Evolutionary conservation across 805 yeast genomes (phyloP), one percentile per base, ranked within the genome.

Genomic region (Spathaspora sp.): DNA sequence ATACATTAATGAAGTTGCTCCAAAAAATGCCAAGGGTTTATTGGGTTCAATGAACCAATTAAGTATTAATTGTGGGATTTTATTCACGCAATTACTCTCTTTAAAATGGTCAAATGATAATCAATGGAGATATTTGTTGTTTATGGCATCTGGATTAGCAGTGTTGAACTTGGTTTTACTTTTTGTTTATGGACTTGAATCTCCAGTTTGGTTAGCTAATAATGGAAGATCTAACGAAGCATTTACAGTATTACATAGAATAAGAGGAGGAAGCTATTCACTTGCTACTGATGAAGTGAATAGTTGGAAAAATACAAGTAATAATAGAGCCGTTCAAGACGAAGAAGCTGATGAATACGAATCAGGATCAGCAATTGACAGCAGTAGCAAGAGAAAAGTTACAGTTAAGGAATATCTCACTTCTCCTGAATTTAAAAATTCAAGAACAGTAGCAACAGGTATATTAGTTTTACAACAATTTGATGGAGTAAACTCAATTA

Each of bases 11-110:
- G 96, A 91, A 67, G 78, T 91, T 10, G 75, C 94, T 7, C 97
- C 97, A 0, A 66, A 76, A 1, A 73, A 73, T 3, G 68, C 79
- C 54, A 80, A 86, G 47, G 98, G 98, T 0, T 69, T 85, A 14
- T 75, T 94, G 51, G 99, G 99, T 0, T 80, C 96, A 16, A 85
- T 89, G 88, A 88, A 87, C 55, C 99, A 94, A 69, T 86, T 90
- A 1, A 82, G 87, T 26, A 85, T 91, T 52, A 94, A 92, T 60
- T 57, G 86, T 18, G 99, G 99, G 0, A 94, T 94, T 46, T 71
- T 93, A 39, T 53, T 84, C 18, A 87, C 97, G 0, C 98, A 93
- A 68, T 55, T 83, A 3, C 66, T 89, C 14, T 96, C 97, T 0
- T 72, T 89, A 9, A 57, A 62, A 28, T 86, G 86, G 83, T 82